These are phyloP conservation scores for Teratosphaeria destructans DNA, from an alignment of 2,329 filamentous ascomycete species.

Conservation along the genomic window DNA sequence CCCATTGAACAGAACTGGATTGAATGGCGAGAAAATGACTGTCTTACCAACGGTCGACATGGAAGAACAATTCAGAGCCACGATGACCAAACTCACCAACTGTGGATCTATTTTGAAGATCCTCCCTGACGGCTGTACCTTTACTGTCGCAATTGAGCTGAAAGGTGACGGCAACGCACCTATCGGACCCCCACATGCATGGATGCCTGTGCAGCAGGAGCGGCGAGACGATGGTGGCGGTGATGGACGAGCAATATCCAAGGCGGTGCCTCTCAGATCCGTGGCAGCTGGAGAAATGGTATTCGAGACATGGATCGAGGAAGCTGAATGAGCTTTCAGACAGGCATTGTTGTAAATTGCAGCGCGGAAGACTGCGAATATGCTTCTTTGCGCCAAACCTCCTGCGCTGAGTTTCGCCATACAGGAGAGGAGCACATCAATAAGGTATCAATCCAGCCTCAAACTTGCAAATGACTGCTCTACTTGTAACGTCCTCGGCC, in stretches of 20 bases:
- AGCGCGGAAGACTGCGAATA: not conserved
- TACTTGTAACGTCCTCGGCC: not conserved
- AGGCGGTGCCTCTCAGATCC: conserved; percentile 42
- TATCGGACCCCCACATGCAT: conserved; percentile 43
- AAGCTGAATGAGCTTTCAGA: not conserved
- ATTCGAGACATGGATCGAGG: conserved; percentile 59
- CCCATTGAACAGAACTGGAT: conserved; percentile 35
- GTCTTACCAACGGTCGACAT: conserved; percentile 41
- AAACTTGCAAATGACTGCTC: not conserved
- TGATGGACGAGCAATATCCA: not conserved
- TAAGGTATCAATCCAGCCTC: not conserved
- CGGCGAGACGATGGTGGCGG: not conserved
- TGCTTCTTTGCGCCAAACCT: not conserved
- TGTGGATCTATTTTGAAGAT: conserved; percentile 46
- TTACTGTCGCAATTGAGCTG: conserved; percentile 66
- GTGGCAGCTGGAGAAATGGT: conserved; percentile 56
- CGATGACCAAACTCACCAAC: conserved; percentile 52
- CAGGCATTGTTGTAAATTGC: not conserved
- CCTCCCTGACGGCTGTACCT: conserved; percentile 58
- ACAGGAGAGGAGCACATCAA: not conserved
- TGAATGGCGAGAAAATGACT: conserved; percentile 12
- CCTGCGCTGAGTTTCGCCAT: not conserved
- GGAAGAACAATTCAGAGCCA: conserved; percentile 61
- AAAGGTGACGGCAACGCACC: conserved; percentile 46
- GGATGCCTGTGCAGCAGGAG: conserved; percentile 45